Conservation (phyloP, 2,329 filamentous ascomycete genomes). For the Epichloe festucae region DNA sequence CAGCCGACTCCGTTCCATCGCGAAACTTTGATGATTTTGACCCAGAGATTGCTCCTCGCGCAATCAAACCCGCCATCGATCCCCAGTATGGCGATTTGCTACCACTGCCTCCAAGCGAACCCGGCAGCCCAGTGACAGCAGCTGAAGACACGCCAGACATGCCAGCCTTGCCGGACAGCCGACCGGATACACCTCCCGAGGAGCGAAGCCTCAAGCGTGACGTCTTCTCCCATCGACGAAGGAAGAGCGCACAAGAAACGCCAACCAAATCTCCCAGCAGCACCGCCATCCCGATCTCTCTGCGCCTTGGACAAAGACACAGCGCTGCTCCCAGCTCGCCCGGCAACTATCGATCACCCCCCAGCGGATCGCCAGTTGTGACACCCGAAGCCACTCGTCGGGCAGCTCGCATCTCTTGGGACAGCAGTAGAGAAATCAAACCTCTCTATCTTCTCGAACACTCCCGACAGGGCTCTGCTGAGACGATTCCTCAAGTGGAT, state of each 20-base stretch:
- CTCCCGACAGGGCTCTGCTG: conserved; percentile 26
- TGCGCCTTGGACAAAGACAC: conserved; percentile 34
- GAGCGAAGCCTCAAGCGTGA: conserved; percentile 29
- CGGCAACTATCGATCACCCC: conserved; percentile 24
- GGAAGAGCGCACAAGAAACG: conserved; percentile 34
- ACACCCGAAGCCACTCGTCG: conserved; percentile 25
- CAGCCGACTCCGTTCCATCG: conserved; percentile 8
- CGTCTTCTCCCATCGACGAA: conserved; percentile 31
- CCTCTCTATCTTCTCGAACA: conserved; percentile 73
- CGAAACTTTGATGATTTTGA: conserved; percentile 31
- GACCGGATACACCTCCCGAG: conserved; percentile 42
- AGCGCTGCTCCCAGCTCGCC: conserved; percentile 30
- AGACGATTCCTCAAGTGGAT: conserved; percentile 19
- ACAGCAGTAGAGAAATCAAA: conserved; percentile 56
- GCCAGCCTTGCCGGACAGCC: conserved; percentile 46
- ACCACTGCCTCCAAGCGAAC: conserved; percentile 47
- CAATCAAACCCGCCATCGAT: conserved; percentile 53
- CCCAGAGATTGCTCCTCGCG: conserved; percentile 43
- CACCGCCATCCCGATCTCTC: conserved; percentile 44
- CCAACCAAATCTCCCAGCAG: conserved; percentile 39
- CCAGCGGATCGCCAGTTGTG: conserved; percentile 21
- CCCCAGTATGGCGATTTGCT: conserved; percentile 53
- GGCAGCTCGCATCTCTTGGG: conserved; percentile 44
- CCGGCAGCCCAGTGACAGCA: conserved; percentile 31
- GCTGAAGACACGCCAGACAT: conserved; percentile 34